phyloP scores from a whole-genome alignment of 2,329 filamentous ascomycete genomes.

The Tolypocladium nubicola region DNA sequence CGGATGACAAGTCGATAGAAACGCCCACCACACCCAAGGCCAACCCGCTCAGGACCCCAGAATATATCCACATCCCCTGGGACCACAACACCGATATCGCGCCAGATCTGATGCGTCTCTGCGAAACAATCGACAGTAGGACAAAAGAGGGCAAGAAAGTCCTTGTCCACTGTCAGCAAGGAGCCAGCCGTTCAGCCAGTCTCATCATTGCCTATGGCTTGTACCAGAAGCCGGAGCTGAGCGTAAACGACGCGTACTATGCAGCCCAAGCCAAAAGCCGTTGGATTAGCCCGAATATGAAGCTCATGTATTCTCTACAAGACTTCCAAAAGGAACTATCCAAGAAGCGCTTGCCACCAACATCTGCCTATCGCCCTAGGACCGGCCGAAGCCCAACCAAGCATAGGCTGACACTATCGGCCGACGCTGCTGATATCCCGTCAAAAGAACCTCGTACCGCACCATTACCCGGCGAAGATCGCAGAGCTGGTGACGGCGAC shows the following conservation, averaged over 20 bases:
- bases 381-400: conserved; percentile 46
- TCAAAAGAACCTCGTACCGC: conserved; percentile 51
- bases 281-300: conserved; percentile 91
- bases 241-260: conserved; percentile 75
- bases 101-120: conserved; percentile 62
- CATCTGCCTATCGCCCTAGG: conserved; percentile 36
- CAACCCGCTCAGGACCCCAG: conserved; percentile 43
- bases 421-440: conserved; percentile 41
- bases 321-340: conserved; percentile 62
- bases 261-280: conserved; percentile 69
- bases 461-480: conserved; percentile 44
- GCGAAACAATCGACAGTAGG: conserved; percentile 64
- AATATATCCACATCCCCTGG: conserved; percentile 83
- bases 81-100: conserved; percentile 84
- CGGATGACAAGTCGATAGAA: conserved; percentile 23
- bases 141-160: conserved; percentile 67
- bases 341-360: conserved; percentile 34
- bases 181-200: conserved; percentile 75
- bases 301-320: conserved; percentile 79
- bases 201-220: conserved; percentile 79
- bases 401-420: conserved; percentile 50
- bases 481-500: conserved; percentile 27
- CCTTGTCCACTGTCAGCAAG: conserved; percentile 76
- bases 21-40: conserved; percentile 48
- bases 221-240: conserved; percentile 65